Percentiles rank a stretch among this genome's conserved stretches.
Conservation (phyloP, 2,329 filamentous ascomycete genomes). For the Arthrobotrys conoides region DNA sequence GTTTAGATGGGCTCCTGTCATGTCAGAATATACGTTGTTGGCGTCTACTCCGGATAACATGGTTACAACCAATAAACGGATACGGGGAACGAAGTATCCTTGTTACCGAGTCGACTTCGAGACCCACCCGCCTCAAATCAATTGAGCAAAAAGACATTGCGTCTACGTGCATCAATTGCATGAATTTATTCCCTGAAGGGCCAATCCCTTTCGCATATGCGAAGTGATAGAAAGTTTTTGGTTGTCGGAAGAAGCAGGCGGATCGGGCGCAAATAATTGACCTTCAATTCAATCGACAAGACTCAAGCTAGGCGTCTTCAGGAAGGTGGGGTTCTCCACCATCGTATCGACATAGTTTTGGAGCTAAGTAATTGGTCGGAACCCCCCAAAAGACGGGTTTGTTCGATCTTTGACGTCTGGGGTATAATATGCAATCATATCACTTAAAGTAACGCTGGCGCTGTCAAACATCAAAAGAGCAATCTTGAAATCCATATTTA, state of each 20-base stretch:
- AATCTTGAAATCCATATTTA: background rate
- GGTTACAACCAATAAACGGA: slow-evolving; percentile 14
- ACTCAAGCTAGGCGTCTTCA: background rate
- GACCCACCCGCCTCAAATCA: background rate
- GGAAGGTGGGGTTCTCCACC: background rate
- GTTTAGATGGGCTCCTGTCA: background rate
- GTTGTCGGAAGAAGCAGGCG: background rate
- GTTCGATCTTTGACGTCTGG: background rate
- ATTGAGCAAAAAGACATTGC: background rate
- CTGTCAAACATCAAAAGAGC: slow-evolving; percentile 1
- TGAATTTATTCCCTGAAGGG: background rate
- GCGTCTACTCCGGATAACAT: slow-evolving; percentile 18
- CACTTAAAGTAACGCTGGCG: background rate
- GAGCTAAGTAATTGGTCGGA: background rate
- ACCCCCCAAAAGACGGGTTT: background rate
- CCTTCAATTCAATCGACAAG: background rate
- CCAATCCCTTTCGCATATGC: slow-evolving; percentile 1
- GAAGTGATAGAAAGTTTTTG: background rate
- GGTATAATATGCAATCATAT: slow-evolving; percentile 12
- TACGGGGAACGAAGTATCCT: slow-evolving; percentile 21
- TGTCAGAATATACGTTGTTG: slow-evolving; percentile 2
- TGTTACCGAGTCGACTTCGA: slow-evolving; percentile 38
- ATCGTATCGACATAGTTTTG: background rate
- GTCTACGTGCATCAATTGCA: slow-evolving; percentile 37
- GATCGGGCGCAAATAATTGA: slow-evolving; percentile 16